Conservation (phyloP, 768 basidiomycete genomes). For the Lactarius tabidus region DNA sequence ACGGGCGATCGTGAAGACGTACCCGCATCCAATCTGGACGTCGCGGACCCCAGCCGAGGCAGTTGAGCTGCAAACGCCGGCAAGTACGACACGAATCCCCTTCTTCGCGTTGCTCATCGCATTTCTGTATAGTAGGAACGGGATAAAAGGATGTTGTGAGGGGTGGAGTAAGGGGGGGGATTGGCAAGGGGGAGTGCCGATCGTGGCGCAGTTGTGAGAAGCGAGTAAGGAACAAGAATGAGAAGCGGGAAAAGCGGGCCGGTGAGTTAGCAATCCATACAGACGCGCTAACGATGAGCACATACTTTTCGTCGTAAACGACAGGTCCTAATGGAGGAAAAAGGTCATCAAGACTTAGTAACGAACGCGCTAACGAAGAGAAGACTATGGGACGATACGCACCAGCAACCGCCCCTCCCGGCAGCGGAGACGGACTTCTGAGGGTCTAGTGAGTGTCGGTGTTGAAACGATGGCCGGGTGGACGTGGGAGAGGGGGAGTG, state of each 20-base stretch:
- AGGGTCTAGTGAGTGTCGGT: slow-evolving; percentile 21
- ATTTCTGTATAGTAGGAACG: slow-evolving; percentile 55
- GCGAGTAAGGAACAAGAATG: slow-evolving; percentile 3
- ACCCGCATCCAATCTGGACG: slow-evolving; percentile 91
- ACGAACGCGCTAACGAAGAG: background rate
- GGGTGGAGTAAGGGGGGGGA: background rate
- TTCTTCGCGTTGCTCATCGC: slow-evolving; percentile 73
- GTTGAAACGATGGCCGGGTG: slow-evolving; percentile 16
- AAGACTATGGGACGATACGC: slow-evolving; percentile 1
- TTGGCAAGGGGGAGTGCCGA: slow-evolving; percentile 40
- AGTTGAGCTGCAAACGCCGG: slow-evolving; percentile 72
- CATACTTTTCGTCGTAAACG: slow-evolving; percentile 75
- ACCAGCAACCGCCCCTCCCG: slow-evolving; percentile 26
- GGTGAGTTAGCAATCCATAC: slow-evolving; percentile 21
- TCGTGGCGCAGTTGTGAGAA: slow-evolving; percentile 76
- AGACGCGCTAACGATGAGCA: slow-evolving; percentile 16
- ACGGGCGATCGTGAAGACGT: slow-evolving; percentile 30
- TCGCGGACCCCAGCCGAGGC: slow-evolving; percentile 80
- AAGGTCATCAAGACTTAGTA: background rate
- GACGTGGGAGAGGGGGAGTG: slow-evolving; percentile 18
- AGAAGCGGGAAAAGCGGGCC: slow-evolving; percentile 20
- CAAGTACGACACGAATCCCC: slow-evolving; percentile 80
- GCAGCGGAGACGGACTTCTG: slow-evolving; percentile 22
- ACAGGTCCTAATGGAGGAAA: slow-evolving; percentile 58
- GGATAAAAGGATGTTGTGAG: background rate